Percentiles rank a stretch among this genome's conserved stretches.
Conservation (phyloP, 1,284 basidiomycete species). For the Trametes pubescens region DNA sequence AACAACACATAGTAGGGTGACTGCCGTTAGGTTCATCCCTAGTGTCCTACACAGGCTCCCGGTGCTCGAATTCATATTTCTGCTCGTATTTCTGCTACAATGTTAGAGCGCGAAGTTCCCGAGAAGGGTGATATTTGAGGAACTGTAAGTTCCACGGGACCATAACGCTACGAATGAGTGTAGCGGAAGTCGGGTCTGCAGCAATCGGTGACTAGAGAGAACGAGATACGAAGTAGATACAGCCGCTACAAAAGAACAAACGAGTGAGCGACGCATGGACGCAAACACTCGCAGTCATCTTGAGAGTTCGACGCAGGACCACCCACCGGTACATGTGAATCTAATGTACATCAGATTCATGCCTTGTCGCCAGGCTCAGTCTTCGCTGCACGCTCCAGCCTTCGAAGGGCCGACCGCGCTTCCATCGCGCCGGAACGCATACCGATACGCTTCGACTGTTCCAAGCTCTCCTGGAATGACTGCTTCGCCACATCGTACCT, state of each 20-base stretch:
- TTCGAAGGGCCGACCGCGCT: constrained; percentile 55
- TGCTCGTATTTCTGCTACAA: too few relatives aligned
- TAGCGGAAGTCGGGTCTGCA: not conserved
- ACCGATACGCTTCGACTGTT: constrained; percentile 58
- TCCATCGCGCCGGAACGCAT: constrained; percentile 59
- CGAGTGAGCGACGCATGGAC: not conserved
- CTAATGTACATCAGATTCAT: not conserved
- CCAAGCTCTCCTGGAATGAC: constrained; percentile 54
- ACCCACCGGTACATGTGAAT: not conserved
- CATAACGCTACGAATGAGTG: too few relatives aligned
- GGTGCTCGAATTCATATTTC: too few relatives aligned
- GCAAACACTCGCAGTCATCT: not conserved
- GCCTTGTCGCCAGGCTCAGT: not conserved
- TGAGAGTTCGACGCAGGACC: not conserved
- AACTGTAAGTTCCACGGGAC: too few relatives aligned
- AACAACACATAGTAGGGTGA: too few relatives aligned
- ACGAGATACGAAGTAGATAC: not conserved
- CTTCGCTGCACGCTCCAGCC: constrained; percentile 41
- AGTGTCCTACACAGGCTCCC: too few relatives aligned
- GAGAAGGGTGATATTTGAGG: not conserved
- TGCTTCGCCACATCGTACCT: constrained; percentile 54
- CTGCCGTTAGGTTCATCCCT: too few relatives aligned
- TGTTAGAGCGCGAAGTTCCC: not conserved
- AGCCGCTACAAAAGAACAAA: not conserved
- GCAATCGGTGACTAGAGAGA: not conserved